These are phyloP conservation scores for Saccharomyces hybrid DNA, from an alignment of 1,139 yeast species.

Conservation along the genomic window DNA sequence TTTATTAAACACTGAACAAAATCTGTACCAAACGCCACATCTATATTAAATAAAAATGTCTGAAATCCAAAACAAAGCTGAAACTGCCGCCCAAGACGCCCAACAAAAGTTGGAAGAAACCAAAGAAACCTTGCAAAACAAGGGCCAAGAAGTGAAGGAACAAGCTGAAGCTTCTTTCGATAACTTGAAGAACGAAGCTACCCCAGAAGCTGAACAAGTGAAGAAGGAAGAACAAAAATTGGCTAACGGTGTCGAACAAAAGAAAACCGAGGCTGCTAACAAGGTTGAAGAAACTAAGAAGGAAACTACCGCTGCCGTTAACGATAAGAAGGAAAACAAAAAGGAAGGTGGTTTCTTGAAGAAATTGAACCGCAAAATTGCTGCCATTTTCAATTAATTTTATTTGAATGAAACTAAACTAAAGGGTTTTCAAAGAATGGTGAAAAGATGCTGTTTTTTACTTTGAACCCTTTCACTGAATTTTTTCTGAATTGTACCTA, in stretches of 20 bases:
- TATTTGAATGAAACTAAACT: background rate
- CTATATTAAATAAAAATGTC: slow-evolving; percentile 5
- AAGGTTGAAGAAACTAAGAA: slow-evolving; percentile 15
- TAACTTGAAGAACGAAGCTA: slow-evolving; percentile 11
- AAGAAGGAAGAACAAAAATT: slow-evolving; percentile 13
- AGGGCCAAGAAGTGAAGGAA: slow-evolving; percentile 14
- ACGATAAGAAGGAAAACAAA: slow-evolving; percentile 22
- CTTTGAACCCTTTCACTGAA: background rate
- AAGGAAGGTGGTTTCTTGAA: slow-evolving; percentile 8
- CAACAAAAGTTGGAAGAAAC: slow-evolving; percentile 5
- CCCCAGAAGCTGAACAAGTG: slow-evolving; percentile 19
- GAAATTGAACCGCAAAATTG: slow-evolving; percentile 2
- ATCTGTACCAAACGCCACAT: background rate
- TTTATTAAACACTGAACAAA: too few species aligned
- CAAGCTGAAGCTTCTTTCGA: slow-evolving; percentile 13
- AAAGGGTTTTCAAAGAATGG: background rate
- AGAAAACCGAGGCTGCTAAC: slow-evolving; percentile 20
- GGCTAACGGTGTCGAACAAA: slow-evolving; percentile 17
- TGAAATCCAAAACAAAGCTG: slow-evolving; percentile 5
- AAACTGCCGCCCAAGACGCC: slow-evolving; percentile 6
- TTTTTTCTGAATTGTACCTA: background rate
- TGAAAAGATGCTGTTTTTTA: background rate
- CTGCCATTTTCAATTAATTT: slow-evolving; percentile 3
- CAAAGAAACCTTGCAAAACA: slow-evolving; percentile 13
- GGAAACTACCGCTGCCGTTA: slow-evolving; percentile 2